phyloP scores from a whole-genome alignment of 2,329 filamentous ascomycete genomes.

The Huntiella savannae region DNA sequence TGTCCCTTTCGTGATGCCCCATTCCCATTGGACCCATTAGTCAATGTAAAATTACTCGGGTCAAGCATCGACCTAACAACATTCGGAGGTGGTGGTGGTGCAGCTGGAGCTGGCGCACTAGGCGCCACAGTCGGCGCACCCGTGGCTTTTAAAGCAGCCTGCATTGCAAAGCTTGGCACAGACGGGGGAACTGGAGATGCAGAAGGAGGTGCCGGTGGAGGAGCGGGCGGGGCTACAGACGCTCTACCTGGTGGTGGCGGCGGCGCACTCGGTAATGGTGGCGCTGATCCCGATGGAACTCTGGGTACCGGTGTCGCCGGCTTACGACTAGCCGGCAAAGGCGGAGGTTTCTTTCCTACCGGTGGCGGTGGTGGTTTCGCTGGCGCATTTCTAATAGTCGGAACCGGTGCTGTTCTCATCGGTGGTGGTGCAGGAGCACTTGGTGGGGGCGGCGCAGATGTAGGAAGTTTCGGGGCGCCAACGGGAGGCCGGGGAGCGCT shows the following conservation, averaged over 20 bases:
- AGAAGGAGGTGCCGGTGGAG: slow-evolving; percentile 14
- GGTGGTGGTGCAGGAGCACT: slow-evolving; percentile 42
- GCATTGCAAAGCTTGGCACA: slow-evolving; percentile 9
- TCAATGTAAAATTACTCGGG: slow-evolving; percentile 56
- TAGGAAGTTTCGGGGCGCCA: slow-evolving; percentile 29
- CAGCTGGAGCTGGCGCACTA: slow-evolving; percentile 20
- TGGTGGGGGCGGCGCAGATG: slow-evolving; percentile 18
- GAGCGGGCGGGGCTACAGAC: slow-evolving; percentile 17
- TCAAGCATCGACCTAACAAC: slow-evolving; percentile 47
- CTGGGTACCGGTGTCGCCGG: slow-evolving; percentile 32
- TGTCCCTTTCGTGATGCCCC: slow-evolving; percentile 17
- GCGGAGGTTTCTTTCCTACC: slow-evolving; percentile 56
- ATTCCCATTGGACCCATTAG: slow-evolving; percentile 31
- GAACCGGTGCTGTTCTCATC: too few relatives aligned
- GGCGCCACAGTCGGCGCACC: slow-evolving; percentile 15
- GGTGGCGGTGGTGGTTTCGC: slow-evolving; percentile 55
- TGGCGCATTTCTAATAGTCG: too few relatives aligned
- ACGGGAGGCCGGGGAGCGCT: background rate
- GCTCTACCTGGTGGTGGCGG: slow-evolving; percentile 18
- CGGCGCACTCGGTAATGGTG: slow-evolving; percentile 19
- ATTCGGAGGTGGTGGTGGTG: slow-evolving; percentile 18
- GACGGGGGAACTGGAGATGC: background rate
- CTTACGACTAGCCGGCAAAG: slow-evolving; percentile 27
- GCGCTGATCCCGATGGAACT: slow-evolving; percentile 20
- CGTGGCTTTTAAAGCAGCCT: slow-evolving; percentile 8